Conservation (phyloP, 2,329 filamentous ascomycete genomes). For the Fusarium subglutinans region DNA sequence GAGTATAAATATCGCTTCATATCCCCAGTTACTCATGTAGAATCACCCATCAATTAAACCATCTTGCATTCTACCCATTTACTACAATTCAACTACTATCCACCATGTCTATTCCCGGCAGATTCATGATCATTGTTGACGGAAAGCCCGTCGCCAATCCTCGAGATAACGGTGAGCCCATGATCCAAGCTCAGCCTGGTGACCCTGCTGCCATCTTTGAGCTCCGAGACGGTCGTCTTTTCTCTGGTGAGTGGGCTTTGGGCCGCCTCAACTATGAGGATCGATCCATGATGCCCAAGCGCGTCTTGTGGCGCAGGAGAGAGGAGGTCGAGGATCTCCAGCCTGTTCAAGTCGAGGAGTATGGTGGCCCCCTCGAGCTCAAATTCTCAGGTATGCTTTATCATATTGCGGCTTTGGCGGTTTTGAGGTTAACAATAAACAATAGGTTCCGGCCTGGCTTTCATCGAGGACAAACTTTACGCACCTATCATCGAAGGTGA, state of each 20-base stretch:
- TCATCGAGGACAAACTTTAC: neutral
- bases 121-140: constrained; percentile 13
- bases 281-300: constrained; percentile 5
- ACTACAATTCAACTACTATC: no score
- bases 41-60: fast-evolving
- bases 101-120: neutral
- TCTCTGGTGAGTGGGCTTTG: constrained; percentile 6
- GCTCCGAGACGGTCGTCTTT: neutral
- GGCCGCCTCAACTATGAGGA: constrained; percentile 5
- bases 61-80: neutral
- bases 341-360: neutral
- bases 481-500: neutral
- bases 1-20: neutral
- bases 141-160: constrained; percentile 7
- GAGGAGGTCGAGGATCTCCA: neutral
- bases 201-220: constrained; percentile 12
- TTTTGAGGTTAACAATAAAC: neutral
- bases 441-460: neutral
- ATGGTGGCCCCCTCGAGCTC: neutral
- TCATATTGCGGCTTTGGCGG: fast-evolving
- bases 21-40: fast-evolving
- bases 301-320: neutral
- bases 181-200: neutral
- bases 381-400: neutral
- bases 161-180: neutral